Evolutionary conservation across 495 filamentous ascomycete genomes (phyloP), one percentile per base, ranked within the genome.

Genomic region (Aspergillus cavernicola): DNA sequence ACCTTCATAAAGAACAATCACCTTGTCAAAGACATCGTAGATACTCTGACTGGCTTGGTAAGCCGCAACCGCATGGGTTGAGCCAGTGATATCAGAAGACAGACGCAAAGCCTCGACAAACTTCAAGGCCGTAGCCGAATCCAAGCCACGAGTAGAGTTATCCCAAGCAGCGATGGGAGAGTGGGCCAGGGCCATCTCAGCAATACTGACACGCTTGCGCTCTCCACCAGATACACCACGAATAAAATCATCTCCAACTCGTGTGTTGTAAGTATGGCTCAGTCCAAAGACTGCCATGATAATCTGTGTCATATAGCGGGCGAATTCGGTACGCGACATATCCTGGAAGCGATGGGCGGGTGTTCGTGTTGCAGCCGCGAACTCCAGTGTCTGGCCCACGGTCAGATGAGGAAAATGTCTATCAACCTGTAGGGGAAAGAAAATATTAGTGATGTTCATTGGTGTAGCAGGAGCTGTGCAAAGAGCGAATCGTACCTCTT

Each of bases 1-100:
- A 4, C 83, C 83, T 35, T 82, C 78, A 28, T 28, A 28, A 4
- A 28, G 9, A 9, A 28, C 24, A 4, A 28, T 28, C 4, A 28
- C 24, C 4, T 83, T 84, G 57, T 84, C 82, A 46, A 84, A 83
- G 11, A 61, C 32, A 9, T 35, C 15, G 66, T 92, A 95, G 35
- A 91, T 91, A 56, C 78, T 83, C 66, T 95, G 88, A 8, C 81
- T 82, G 1, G 89, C 89, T 62, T 93, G 89, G 59, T 92, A 93
- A 1, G 90, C 72, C 0, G 87, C 84, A 7, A 90, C 86, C 44
- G 84, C 82, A 0, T 83, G 85, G 13, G 80, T 81, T 0, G 80
- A 84, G 55, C 83, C 76, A 66, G 84, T 81, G 39, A 87, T 72
- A 55, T 88, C 80, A 15, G 85, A 87, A 61, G 84, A 74, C 18